phyloP scores from a whole-genome alignment of 495 filamentous ascomycete species.

The Penicillium atrosanguineum region DNA sequence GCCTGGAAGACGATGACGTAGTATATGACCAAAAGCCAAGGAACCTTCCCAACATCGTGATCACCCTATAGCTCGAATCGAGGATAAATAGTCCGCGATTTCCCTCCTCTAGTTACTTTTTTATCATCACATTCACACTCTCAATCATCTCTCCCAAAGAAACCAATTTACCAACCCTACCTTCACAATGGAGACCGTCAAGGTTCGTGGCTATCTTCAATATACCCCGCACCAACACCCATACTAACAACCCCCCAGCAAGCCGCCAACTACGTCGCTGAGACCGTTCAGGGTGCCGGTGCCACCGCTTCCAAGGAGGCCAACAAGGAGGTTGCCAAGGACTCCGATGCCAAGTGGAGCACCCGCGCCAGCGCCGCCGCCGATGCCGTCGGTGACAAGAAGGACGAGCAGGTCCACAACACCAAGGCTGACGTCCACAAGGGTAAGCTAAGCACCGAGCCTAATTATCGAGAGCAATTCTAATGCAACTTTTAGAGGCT shows the following conservation, averaged over 20 bases:
- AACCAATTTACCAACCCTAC: not conserved
- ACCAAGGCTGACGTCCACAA: slow-evolving; percentile 25
- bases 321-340: slow-evolving; percentile 25
- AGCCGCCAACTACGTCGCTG: slow-evolving; percentile 21
- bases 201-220: slow-evolving; percentile 5
- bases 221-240: not conserved
- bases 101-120: not conserved
- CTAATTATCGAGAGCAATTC: not conserved
- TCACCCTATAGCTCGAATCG: not conserved
- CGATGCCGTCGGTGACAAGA: slow-evolving; percentile 22
- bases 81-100: slow-evolving; percentile 2
- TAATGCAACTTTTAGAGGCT: slow-evolving; percentile 6
- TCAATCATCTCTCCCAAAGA: not conserved
- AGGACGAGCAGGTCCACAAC: slow-evolving; percentile 18
- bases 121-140: slow-evolving; percentile 1
- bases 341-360: slow-evolving; percentile 13
- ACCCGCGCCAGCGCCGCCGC: slow-evolving; percentile 20
- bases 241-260: slow-evolving; percentile 9
- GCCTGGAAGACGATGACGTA: slow-evolving; percentile 3
- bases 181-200: slow-evolving; percentile 20
- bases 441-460: slow-evolving; percentile 6
- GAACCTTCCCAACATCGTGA: not conserved
- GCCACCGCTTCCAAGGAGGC: slow-evolving; percentile 19
- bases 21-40: not conserved
- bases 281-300: slow-evolving; percentile 20